Evolutionary conservation across 345 rosid species (phyloP).

Genomic region (Linum tenue): DNA sequence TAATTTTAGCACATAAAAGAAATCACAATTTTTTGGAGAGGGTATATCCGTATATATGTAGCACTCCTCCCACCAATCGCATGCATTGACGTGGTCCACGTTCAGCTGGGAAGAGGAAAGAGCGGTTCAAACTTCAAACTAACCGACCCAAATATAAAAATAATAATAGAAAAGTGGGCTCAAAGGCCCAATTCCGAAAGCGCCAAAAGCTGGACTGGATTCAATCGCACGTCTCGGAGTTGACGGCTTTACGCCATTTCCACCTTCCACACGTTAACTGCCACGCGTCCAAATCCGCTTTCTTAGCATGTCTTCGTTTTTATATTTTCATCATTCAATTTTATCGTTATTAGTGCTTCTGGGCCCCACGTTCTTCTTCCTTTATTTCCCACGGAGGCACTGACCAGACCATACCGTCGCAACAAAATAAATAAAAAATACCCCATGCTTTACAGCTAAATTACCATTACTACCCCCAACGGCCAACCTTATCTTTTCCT

Average conservation of each 20-base stretch:
- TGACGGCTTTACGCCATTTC: constrained; percentile 9
- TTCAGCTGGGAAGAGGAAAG: neutral
- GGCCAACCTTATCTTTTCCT: neutral
- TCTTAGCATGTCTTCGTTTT: constrained; percentile 20
- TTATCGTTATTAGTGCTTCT: too few species aligned
- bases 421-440: neutral
- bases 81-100: too few species aligned
- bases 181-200: neutral
- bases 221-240: too few species aligned
- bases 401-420: too few species aligned
- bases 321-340: too few species aligned
- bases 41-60: too few species aligned
- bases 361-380: neutral
- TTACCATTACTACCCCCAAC: neutral
- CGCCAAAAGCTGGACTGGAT: too few species aligned
- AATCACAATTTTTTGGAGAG: too few species aligned
- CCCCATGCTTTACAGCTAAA: neutral
- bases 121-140: constrained; percentile 7
- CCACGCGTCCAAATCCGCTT: constrained; percentile 7
- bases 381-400: neutral
- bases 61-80: too few species aligned
- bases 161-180: neutral
- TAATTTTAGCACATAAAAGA: too few species aligned
- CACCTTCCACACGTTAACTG: neutral
- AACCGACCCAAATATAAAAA: neutral